Conservation (phyloP, 306 rosid genomes). For the Morella rubra region DNA sequence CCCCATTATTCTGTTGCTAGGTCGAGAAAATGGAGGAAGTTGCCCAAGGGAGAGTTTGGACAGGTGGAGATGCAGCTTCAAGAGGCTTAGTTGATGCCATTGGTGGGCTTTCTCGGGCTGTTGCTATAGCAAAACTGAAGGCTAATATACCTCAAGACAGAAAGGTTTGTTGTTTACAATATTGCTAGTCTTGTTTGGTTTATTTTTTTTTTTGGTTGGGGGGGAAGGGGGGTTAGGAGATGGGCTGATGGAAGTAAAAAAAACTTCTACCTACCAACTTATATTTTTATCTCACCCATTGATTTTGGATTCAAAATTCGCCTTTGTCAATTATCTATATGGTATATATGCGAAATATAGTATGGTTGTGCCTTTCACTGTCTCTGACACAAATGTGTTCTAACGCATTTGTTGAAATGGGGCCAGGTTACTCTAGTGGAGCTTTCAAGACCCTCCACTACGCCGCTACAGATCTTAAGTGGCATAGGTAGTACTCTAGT, state of each 20-base stretch:
- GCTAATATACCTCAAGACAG: constrained; percentile 82
- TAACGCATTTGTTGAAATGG: constrained; percentile 12
- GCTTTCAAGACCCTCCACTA: constrained; percentile 69
- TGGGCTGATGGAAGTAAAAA: too few species aligned
- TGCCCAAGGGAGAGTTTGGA: constrained; percentile 97
- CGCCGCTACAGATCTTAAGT: constrained; percentile 68
- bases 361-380: constrained; percentile 5
- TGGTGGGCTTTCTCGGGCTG: constrained; percentile 85
- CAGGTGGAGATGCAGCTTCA: constrained; percentile 85
- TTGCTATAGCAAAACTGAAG: constrained; percentile 81
- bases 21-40: constrained; percentile 94
- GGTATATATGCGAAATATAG: background rate
- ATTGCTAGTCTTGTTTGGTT: background rate
- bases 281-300: background rate
- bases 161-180: constrained; percentile 37
- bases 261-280: background rate
- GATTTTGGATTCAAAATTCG: background rate
- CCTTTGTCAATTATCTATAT: background rate
- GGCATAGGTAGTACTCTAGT: constrained; percentile 62
- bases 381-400: background rate
- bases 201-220: background rate
- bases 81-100: constrained; percentile 81
- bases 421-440: constrained; percentile 81
- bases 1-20: constrained; percentile 35
- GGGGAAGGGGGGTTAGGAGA: too few species aligned